These are phyloP conservation scores for Cutaneotrichosporon sp. DNA, from an alignment of 1,284 basidiomycete genomes.

Conservation along the genomic window DNA sequence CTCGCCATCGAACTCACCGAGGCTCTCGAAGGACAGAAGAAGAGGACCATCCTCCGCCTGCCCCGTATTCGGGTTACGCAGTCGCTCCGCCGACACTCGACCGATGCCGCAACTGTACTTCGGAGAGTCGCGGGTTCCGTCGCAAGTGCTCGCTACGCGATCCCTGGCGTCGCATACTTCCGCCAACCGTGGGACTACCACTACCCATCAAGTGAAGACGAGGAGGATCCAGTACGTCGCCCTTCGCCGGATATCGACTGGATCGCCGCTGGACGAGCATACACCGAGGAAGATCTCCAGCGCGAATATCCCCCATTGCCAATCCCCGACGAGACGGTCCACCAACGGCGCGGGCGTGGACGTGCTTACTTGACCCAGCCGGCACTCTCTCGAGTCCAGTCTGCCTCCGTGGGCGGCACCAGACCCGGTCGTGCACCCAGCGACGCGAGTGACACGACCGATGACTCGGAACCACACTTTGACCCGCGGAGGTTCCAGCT, in stretches of 20 bases:
- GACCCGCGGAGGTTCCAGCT: not conserved
- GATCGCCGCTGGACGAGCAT: constrained; percentile 1
- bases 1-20: too few species aligned
- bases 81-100: not conserved
- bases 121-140: not conserved
- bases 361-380: not conserved
- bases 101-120: not conserved
- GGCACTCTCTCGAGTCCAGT: not conserved
- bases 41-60: not conserved
- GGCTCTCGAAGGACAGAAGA: not conserved
- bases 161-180: not conserved
- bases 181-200: not conserved
- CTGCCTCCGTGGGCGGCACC: not conserved
- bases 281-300: not conserved
- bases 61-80: not conserved
- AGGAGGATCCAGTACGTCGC: not conserved
- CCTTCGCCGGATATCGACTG: not conserved
- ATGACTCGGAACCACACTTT: not conserved
- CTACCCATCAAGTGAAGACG: not conserved
- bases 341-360: not conserved
- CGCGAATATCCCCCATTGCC: not conserved
- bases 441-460: not conserved
- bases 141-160: not conserved
- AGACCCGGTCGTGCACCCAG: not conserved
- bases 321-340: not conserved